A percentile compares a stretch with the other conserved stretches of the same genome.
Conservation (phyloP, 2,329 filamentous ascomycete species). For the Incumbomyces delicatus region DNA sequence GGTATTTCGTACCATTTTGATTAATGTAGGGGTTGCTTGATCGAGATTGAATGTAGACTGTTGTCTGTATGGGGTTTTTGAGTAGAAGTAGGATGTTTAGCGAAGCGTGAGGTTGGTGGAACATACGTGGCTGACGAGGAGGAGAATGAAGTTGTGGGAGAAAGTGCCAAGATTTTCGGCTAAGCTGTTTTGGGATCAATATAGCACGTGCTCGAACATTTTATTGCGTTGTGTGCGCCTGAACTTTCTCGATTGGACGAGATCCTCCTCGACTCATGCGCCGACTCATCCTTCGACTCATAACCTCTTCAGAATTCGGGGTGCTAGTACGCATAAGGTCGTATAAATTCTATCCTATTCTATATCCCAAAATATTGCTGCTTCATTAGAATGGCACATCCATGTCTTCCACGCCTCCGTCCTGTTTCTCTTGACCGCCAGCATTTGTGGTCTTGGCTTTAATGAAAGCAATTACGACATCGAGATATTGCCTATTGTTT, state of each 20-base stretch:
- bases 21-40: slow-evolving; percentile 36
- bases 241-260: no score
- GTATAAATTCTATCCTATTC: neutral
- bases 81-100: neutral
- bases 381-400: slow-evolving; percentile 50
- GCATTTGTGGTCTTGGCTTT: slow-evolving; percentile 35
- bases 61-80: neutral
- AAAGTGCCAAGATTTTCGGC: neutral
- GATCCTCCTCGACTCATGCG: no score
- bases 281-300: slow-evolving; percentile 1
- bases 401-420: slow-evolving; percentile 57
- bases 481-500: slow-evolving; percentile 68
- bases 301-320: no score
- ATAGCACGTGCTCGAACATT: neutral
- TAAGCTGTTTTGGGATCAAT: slow-evolving; percentile 4
- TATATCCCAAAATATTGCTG: neutral
- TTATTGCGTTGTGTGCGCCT: no score
- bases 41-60: slow-evolving; percentile 10
- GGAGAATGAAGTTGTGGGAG: neutral
- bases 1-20: slow-evolving; percentile 58
- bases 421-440: slow-evolving; percentile 25
- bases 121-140: neutral
- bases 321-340: no score
- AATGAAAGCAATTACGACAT: slow-evolving; percentile 65
- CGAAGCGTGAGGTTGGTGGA: slow-evolving; percentile 4